Percentiles rank a stretch among this genome's conserved stretches.
phyloP scores from a whole-genome alignment of 2,329 filamentous ascomycete genomes.

The Aquanectria penicillioides region DNA sequence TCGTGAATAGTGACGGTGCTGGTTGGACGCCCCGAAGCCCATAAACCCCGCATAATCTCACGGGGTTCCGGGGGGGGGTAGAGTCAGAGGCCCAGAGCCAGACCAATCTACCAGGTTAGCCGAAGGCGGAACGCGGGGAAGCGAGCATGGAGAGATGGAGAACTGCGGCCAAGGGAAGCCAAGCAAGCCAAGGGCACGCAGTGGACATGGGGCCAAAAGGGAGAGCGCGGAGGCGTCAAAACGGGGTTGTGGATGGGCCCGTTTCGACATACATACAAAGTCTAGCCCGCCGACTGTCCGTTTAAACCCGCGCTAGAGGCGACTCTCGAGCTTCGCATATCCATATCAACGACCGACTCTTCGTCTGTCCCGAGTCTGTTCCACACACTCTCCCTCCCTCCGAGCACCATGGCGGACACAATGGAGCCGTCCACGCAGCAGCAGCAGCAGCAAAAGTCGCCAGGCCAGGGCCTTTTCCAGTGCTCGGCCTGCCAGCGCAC shows the following conservation, averaged over 20 bases:
- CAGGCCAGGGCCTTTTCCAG: constrained; percentile 24
- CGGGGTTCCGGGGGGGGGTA: background rate
- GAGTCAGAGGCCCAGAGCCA: too few relatives aligned
- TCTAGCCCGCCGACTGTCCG: background rate
- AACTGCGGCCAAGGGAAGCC: too few relatives aligned
- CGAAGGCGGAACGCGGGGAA: constrained; percentile 23
- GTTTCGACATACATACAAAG: constrained; percentile 1
- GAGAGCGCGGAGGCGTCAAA: constrained; percentile 3
- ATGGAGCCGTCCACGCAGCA: constrained; percentile 20
- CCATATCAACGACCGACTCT: too few relatives aligned
- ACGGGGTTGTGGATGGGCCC: constrained; percentile 6
- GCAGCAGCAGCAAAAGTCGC: background rate
- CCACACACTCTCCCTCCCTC: too few relatives aligned
- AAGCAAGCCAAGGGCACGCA: too few relatives aligned
- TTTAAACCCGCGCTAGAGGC: background rate
- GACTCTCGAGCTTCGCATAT: background rate
- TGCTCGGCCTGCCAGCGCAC: constrained; percentile 30
- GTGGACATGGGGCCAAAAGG: background rate
- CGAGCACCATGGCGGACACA: background rate
- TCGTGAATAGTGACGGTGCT: constrained; percentile 2
- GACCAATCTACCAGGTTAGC: constrained; percentile 7
- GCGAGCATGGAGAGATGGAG: background rate
- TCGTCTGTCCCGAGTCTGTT: background rate
- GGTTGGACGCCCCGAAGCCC: constrained; percentile 8
- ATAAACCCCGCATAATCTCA: constrained; percentile 17